Percentiles rank a stretch among this genome's conserved stretches.
Evolutionary conservation across 208 protist genomes (phyloP).

Genomic region (Tetramitus jugosus): DNA sequence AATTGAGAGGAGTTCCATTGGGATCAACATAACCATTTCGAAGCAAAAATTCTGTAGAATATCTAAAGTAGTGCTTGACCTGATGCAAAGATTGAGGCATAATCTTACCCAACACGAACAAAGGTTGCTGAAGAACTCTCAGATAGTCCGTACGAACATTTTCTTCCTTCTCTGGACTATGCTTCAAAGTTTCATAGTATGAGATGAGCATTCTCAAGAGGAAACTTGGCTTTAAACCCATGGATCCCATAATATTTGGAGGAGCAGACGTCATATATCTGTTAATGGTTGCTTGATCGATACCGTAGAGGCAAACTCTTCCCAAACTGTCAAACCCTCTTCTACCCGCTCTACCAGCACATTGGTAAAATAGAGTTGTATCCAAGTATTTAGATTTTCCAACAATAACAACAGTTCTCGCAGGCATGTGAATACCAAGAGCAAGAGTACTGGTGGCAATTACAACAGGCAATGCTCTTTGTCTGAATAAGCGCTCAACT

Average conservation of each 20-base stretch:
- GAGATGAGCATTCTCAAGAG: not conserved
- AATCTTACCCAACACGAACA: not conserved
- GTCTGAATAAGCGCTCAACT: not conserved
- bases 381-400: not conserved
- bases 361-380: not conserved
- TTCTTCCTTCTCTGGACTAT: not conserved
- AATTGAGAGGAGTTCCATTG: not conserved
- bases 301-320: not conserved
- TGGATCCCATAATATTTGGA: slow-evolving; percentile 1
- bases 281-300: not conserved
- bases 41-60: not conserved
- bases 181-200: not conserved
- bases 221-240: not conserved
- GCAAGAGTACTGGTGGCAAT: not conserved
- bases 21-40: not conserved
- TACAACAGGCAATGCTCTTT: not conserved
- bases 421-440: slow-evolving; percentile 17
- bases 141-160: not conserved
- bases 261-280: not conserved
- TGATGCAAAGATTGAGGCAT: not conserved
- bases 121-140: not conserved
- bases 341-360: slow-evolving; percentile 3
- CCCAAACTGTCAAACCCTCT: slow-evolving; percentile 20
- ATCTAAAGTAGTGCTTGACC: not conserved
- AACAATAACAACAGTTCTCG: not conserved